phyloP scores from a whole-genome alignment of 768 basidiomycete species.

The Agrocybe praecox region DNA sequence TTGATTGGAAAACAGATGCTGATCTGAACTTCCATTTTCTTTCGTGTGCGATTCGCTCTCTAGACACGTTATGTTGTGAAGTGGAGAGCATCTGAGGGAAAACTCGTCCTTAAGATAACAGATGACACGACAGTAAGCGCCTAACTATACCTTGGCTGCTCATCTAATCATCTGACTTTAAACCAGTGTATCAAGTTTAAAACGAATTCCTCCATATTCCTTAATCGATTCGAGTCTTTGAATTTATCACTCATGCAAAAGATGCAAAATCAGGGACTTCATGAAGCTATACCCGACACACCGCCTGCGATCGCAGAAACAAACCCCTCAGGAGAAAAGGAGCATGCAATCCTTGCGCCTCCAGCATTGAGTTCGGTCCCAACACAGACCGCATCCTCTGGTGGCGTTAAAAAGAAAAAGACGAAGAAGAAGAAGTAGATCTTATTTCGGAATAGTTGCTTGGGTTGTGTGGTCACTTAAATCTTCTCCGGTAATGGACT shows the following conservation, averaged over 20 bases:
- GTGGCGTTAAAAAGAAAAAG: slow-evolving; percentile 83
- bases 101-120: slow-evolving; percentile 92
- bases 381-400: slow-evolving; percentile 41
- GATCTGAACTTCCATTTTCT: slow-evolving; percentile 6
- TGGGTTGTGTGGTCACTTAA: not conserved
- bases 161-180: slow-evolving; percentile 2
- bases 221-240: slow-evolving; percentile 94
- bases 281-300: slow-evolving; percentile 33
- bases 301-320: slow-evolving; percentile 21
- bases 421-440: slow-evolving; percentile 74
- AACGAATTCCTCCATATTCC: slow-evolving; percentile 90
- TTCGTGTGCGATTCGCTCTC: not conserved
- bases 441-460: not conserved
- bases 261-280: slow-evolving; percentile 68
- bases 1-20: not conserved
- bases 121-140: slow-evolving; percentile 80
- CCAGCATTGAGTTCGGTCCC: slow-evolving; percentile 33
- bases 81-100: slow-evolving; percentile 84
- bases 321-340: slow-evolving; percentile 18
- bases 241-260: slow-evolving; percentile 86
- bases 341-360: slow-evolving; percentile 27
- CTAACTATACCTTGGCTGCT: not conserved
- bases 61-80: slow-evolving; percentile 92
- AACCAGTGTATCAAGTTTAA: slow-evolving; percentile 93
- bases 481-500: no score